Percentiles rank a stretch among this genome's conserved stretches.
These are phyloP conservation scores for Hyaloscypha finlandica DNA, from an alignment of 495 filamentous ascomycete genomes.

Conservation along the genomic window DNA sequence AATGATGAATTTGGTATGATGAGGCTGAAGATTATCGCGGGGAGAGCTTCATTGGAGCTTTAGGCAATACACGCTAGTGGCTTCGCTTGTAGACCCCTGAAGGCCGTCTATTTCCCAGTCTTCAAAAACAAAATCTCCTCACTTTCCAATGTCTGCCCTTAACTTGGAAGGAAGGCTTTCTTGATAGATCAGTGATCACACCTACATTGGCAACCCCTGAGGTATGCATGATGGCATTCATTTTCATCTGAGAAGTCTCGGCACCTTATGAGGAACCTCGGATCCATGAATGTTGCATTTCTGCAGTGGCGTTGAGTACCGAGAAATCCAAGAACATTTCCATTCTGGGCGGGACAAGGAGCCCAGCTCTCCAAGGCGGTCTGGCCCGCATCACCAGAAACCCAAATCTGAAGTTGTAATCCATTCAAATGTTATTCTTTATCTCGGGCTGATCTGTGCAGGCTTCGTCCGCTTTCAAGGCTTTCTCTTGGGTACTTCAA, in stretches of 20 bases:
- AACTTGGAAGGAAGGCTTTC: too few species aligned
- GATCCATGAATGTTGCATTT: too few species aligned
- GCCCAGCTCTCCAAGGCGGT: too few species aligned
- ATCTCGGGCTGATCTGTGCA: not conserved
- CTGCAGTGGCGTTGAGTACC: too few species aligned
- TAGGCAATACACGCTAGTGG: constrained; percentile 10
- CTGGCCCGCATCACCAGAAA: not conserved
- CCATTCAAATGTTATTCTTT: not conserved
- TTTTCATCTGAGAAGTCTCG: too few species aligned
- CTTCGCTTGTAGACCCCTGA: constrained; percentile 5
- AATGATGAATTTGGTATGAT: not conserved
- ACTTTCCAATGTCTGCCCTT: not conserved
- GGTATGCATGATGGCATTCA: too few species aligned
- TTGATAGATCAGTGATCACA: too few species aligned
- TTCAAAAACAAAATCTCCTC: not conserved
- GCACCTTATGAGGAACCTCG: too few species aligned
- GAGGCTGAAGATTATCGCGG: constrained; percentile 27
- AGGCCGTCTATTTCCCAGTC: not conserved
- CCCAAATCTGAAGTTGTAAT: not conserved
- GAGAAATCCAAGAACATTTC: too few species aligned
- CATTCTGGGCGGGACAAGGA: too few species aligned
- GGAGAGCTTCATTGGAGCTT: constrained; percentile 22
- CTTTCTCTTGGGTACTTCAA: not conserved
- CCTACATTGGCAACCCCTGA: too few species aligned
- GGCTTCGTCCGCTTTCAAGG: not conserved